Conservation (phyloP, 768 basidiomycete species). For the Tylopilus sp. region DNA sequence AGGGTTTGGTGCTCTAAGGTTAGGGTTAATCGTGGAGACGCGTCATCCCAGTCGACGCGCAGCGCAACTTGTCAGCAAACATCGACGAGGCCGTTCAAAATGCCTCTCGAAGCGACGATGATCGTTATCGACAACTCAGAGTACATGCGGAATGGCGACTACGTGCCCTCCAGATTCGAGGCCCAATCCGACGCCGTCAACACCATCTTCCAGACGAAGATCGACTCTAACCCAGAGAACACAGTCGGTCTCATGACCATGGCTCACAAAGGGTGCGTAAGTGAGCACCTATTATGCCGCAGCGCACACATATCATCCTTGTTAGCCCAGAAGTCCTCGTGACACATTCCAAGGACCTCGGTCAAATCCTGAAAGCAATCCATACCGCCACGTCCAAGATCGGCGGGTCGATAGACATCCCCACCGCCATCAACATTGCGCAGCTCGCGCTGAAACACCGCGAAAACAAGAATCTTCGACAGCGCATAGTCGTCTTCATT, state of each 20-base stretch:
- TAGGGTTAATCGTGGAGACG: conserved; percentile 24
- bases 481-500: conserved; percentile 92
- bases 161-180: conserved; percentile 79
- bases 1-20: neutral
- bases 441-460: conserved; percentile 96
- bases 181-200: conserved; percentile 92
- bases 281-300: conserved; percentile 4
- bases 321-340: conserved; percentile 90
- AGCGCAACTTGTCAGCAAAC: conserved; percentile 10
- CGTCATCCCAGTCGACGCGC: conserved; percentile 20
- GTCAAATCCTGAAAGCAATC: conserved; percentile 81
- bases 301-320: neutral
- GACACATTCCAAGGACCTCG: conserved; percentile 92
- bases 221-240: conserved; percentile 94
- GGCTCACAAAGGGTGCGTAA: conserved; percentile 87
- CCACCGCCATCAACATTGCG: conserved; percentile 89
- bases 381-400: conserved; percentile 70
- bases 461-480: conserved; percentile 97
- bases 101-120: conserved; percentile 98
- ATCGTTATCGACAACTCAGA: conserved; percentile 97
- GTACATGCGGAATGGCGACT: conserved; percentile 95
- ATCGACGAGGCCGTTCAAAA: conserved; percentile 37
- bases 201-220: conserved; percentile 88
- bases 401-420: conserved; percentile 80
- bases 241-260: conserved; percentile 98